Evolutionary conservation across 2,329 filamentous ascomycete species (phyloP), one percentile per base, ranked within the genome.

Genomic region (Sporothrix inflata): DNA sequence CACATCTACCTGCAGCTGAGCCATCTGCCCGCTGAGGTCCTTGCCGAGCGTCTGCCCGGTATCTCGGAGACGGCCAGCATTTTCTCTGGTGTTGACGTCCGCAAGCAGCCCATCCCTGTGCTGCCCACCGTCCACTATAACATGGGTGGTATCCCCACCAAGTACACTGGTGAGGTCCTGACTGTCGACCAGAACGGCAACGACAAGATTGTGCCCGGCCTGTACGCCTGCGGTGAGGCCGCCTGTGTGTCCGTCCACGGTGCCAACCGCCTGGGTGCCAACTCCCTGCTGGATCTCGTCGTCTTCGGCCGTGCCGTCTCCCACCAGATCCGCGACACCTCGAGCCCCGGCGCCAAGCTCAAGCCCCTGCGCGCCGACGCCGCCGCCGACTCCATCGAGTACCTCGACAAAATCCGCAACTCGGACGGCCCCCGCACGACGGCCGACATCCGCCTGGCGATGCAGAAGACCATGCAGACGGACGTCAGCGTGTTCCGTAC

Each of bases 391-490:
- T 93, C 93, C 73, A 97, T 98, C 79, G 87, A 90, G 81, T 88
- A 92, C 72, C 90, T 98, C 74, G 95, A 98, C 86, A 86, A 93
- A 81, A 86, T 96, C 81, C 92, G 95, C 80, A 97, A 87, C 68
- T 90, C 95, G 9, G 88, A 93, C 69, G 95, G 95, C 73, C 89
- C 93, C 78, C 95, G 93, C 89, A 91, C 88, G 81, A 98, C 95
- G 57, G 90, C 92, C 78, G 94, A 98, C 78, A 90, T 98, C 83
- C 91, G 96, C 78, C 88, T 92, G 74, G 90, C 91, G 76, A 98
- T 98, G 95, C 95, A 98, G 84, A 98, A 96, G 90, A 91, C 92
- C 77, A 98, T 98, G 95, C 95, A 98, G 86, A 93, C 92, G 63
- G 96, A 98, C 81, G 95, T 98, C 81, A 93, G 91, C 82, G 95